Percentiles rank a stretch among this genome's conserved stretches.
Conservation (phyloP, 495 filamentous ascomycete species). For the Hypoxylon subgilvum region DNA sequence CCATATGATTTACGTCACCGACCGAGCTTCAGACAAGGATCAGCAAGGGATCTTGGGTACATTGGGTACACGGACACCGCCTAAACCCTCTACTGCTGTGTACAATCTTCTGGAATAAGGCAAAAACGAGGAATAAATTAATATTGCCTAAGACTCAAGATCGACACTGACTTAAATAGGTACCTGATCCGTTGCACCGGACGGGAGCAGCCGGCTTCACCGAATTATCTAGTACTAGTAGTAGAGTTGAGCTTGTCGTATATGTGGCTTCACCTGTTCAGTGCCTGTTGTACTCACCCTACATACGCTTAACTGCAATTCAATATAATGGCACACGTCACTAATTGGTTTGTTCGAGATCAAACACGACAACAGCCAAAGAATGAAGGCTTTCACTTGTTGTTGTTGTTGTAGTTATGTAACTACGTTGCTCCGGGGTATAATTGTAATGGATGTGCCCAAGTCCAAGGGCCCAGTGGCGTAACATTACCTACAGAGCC, state of each 20-base stretch:
- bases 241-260: neutral
- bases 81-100: neutral
- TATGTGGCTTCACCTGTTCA: constrained; percentile 16
- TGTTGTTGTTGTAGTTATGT: constrained; percentile 21
- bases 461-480: constrained; percentile 13
- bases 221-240: too few relatives aligned
- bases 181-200: neutral
- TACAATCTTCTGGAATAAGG: too few relatives aligned
- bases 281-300: too few relatives aligned
- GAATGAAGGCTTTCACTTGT: too few relatives aligned
- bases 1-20: constrained; percentile 33
- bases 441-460: constrained; percentile 28
- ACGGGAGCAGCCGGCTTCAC: constrained; percentile 23
- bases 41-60: constrained; percentile 10
- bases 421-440: constrained; percentile 30
- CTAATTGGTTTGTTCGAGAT: constrained; percentile 7
- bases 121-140: too few relatives aligned
- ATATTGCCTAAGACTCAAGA: constrained; percentile 8
- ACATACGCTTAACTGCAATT: too few relatives aligned
- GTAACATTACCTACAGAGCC: constrained; percentile 19
- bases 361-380: too few relatives aligned
- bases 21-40: constrained; percentile 32
- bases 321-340: neutral
- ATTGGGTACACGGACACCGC: neutral
- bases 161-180: constrained; percentile 9